These are phyloP conservation scores for Torulaspora indica DNA, from an alignment of 805 yeast species.

Conservation along the genomic window DNA sequence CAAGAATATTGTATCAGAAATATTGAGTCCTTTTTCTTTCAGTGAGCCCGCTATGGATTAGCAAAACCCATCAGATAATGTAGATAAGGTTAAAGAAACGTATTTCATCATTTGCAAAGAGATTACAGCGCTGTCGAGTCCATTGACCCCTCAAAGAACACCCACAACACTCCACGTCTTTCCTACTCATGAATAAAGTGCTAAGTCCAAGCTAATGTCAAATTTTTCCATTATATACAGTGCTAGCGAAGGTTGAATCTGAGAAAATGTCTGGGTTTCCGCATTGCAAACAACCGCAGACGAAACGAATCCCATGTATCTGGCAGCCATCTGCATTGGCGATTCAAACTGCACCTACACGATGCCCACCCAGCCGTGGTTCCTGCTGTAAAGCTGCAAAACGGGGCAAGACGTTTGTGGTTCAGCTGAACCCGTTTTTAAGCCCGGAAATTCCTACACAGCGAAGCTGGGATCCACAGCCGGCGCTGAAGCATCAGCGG, in stretches of 20 bases:
- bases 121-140: neutral
- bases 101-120: slow-evolving; percentile 25
- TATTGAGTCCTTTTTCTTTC: slow-evolving; percentile 9
- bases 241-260: no score
- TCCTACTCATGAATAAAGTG: neutral
- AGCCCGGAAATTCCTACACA: no score
- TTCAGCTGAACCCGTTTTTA: no score
- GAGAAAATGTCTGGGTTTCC: neutral
- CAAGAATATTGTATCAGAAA: slow-evolving; percentile 6
- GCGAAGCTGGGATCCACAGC: no score
- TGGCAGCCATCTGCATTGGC: no score
- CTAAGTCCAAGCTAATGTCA: neutral
- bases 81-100: slow-evolving; percentile 32
- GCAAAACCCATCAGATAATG: slow-evolving; percentile 34
- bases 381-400: no score
- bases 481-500: neutral
- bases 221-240: neutral
- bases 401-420: no score
- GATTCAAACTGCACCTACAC: no score
- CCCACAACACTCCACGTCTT: neutral
- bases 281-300: no score
- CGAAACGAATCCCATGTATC: neutral
- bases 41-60: slow-evolving; percentile 8
- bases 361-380: neutral
- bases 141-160: slow-evolving; percentile 6